Evolutionary conservation across 768 basidiomycete genomes (phyloP), one percentile per base, ranked within the genome.

Genomic region (Daedalea quercina): DNA sequence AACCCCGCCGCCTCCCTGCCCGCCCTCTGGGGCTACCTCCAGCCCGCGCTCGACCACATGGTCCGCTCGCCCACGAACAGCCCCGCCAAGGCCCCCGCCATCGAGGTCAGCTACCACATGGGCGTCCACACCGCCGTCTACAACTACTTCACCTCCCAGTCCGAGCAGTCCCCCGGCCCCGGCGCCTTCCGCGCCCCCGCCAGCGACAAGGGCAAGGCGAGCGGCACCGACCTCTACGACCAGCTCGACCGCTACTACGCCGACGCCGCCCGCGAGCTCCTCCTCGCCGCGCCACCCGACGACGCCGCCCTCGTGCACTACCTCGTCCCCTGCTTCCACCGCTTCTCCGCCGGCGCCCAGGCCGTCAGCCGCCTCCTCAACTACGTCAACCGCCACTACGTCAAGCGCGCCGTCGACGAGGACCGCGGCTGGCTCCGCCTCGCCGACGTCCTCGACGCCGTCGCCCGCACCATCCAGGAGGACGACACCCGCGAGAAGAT

Each of bases 101-200:
- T 89, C 59, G 87, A 87, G 57, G 76, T 85, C 52, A 76, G 70
- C 24, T 85, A 86, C 58, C 86, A 88, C 62, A 80, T 85, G 64
- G 85, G 85, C 54, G 83, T 89, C 37, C 85, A 89, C 67, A 86
- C 87, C 19, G 84, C 86, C n/a, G 81, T 82, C 52, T 89, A 90
- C 73, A 87, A 88, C 71, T 89, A 87, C 78, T 82, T 73, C 71
- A 74, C 72, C 55, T 53, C 57, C 41, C 59, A 55, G 57, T 63
- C 66, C 54, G 83, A 85, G 62, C 71, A 69, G 40, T n/a, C 44
- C 40, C 41, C 33, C 53, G 23, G 35, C 33, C 54, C 54, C 52
- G 56, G 57, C 20, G 56, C 58, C 35, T 53, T 25, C 13, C 47
- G 50, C 33, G 19, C 24, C 3, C 56, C 54, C 44, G 22, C 55